Percentiles rank a stretch among this genome's conserved stretches.
Evolutionary conservation across 768 basidiomycete genomes (phyloP).

Genomic region (Lentinula boryana): DNA sequence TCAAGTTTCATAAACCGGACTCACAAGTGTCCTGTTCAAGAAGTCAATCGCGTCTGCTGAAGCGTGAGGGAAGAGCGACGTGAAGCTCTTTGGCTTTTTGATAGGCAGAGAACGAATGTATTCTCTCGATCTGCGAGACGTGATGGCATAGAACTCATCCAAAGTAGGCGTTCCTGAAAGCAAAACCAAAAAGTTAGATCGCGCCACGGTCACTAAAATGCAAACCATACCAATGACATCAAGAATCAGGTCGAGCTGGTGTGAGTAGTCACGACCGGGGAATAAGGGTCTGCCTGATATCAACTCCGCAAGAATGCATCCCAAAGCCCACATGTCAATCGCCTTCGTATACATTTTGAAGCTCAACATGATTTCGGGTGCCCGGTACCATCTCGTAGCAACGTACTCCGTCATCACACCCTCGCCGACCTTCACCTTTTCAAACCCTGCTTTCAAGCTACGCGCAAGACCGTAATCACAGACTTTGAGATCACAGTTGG

Average conservation of each 20-base stretch:
- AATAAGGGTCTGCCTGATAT: slow-evolving; percentile 78
- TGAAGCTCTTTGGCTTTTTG: slow-evolving; percentile 67
- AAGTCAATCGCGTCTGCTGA: slow-evolving; percentile 70
- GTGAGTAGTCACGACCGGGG: slow-evolving; percentile 83
- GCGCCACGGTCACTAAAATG: too few species aligned
- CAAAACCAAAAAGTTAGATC: not conserved
- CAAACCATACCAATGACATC: slow-evolving; percentile 64
- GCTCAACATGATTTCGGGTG: slow-evolving; percentile 80
- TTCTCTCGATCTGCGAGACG: slow-evolving; percentile 76
- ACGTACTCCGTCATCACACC: slow-evolving; percentile 83
- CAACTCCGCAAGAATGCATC: slow-evolving; percentile 78
- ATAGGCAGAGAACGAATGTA: slow-evolving; percentile 86
- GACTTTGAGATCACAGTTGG: slow-evolving; percentile 85
- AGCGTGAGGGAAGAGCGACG: slow-evolving; percentile 72
- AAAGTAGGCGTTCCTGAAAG: slow-evolving; percentile 58
- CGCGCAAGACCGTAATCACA: slow-evolving; percentile 86
- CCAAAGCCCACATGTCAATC: slow-evolving; percentile 71
- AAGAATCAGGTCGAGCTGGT: slow-evolving; percentile 83
- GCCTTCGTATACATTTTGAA: slow-evolving; percentile 87
- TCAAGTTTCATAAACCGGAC: slow-evolving; percentile 6
- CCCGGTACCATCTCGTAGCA: slow-evolving; percentile 44
- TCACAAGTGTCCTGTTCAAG: slow-evolving; percentile 62
- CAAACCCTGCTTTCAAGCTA: slow-evolving; percentile 57
- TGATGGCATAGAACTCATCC: slow-evolving; percentile 90
- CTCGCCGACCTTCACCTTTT: slow-evolving; percentile 50